phyloP scores from a whole-genome alignment of 768 basidiomycete species.

The Rhodotorula graminis region DNA sequence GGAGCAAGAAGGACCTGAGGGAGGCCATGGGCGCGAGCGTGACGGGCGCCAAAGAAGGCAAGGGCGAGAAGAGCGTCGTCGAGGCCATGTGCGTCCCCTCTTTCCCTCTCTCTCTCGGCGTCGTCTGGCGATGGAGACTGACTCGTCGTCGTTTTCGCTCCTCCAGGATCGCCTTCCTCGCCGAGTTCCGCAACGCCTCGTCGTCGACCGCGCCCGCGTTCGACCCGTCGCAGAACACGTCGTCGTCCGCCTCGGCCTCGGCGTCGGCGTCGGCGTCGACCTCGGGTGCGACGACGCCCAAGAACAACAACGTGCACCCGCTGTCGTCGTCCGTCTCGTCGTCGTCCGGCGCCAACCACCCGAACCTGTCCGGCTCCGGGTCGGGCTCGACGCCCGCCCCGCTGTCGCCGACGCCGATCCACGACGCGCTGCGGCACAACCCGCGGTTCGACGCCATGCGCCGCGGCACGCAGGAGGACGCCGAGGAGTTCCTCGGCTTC shows the following conservation, averaged over 20 bases:
- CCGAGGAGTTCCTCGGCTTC: slow-evolving; percentile 97
- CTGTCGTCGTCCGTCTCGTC: slow-evolving; percentile 40
- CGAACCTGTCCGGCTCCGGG: background rate
- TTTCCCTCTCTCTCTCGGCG: background rate
- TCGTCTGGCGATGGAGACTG: background rate
- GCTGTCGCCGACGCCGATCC: slow-evolving; percentile 68
- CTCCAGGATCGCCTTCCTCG: slow-evolving; percentile 58
- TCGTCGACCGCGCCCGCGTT: slow-evolving; percentile 1
- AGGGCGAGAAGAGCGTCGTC: slow-evolving; percentile 45
- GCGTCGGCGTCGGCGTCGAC: slow-evolving; percentile 35
- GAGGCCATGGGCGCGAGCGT: slow-evolving; percentile 33
- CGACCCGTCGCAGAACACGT: slow-evolving; percentile 22
- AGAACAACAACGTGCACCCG: slow-evolving; percentile 5
- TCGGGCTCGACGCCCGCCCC: slow-evolving; percentile 30
- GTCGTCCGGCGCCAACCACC: slow-evolving; percentile 13
- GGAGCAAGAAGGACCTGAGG: slow-evolving; percentile 51
- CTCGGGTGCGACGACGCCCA: background rate
- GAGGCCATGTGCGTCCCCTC: slow-evolving; percentile 51
- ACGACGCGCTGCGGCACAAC: slow-evolving; percentile 89
- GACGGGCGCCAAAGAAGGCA: background rate
- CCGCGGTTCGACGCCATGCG: slow-evolving; percentile 89
- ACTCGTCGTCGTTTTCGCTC: too few species aligned
- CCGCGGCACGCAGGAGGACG: slow-evolving; percentile 94
- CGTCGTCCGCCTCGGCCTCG: slow-evolving; percentile 47
- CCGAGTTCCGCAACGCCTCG: slow-evolving; percentile 57